phyloP scores from a whole-genome alignment of 148 eudicot genomes.

The Rhododendron simsii region DNA sequence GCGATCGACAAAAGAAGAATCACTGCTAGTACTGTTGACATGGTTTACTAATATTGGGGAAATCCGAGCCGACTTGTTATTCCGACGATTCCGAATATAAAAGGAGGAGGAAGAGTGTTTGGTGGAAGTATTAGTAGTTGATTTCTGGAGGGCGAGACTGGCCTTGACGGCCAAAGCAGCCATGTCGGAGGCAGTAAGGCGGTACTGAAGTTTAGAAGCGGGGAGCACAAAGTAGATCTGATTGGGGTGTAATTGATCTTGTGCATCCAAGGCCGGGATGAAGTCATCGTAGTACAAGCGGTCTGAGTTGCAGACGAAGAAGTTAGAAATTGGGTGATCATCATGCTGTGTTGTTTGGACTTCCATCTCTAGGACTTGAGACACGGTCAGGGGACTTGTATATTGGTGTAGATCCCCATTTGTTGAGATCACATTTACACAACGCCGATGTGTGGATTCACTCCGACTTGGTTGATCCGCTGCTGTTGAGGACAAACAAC shows the following conservation, averaged over 20 bases:
- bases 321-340: background rate
- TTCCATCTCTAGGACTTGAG: conserved; percentile 1
- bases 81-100: background rate
- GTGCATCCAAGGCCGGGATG: conserved; percentile 21
- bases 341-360: background rate
- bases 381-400: background rate
- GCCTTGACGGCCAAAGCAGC: conserved; percentile 48
- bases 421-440: background rate
- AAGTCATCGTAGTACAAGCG: conserved; percentile 27
- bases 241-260: conserved; percentile 14
- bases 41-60: conserved; percentile 21
- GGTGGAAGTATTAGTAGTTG: background rate
- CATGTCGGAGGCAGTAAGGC: conserved; percentile 37
- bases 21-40: background rate
- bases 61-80: conserved; percentile 13
- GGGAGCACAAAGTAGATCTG: conserved; percentile 44
- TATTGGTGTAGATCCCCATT: conserved; percentile 8
- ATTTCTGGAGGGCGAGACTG: conserved; percentile 21
- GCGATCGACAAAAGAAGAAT: background rate
- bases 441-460: background rate
- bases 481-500: conserved; percentile 1
- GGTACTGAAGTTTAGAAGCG: conserved; percentile 19
- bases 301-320: conserved; percentile 39
- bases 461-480: background rate
- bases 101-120: background rate